Evolutionary conservation across 31 red algal species (phyloP).

Genomic region (Bonnemaisonia californica): DNA sequence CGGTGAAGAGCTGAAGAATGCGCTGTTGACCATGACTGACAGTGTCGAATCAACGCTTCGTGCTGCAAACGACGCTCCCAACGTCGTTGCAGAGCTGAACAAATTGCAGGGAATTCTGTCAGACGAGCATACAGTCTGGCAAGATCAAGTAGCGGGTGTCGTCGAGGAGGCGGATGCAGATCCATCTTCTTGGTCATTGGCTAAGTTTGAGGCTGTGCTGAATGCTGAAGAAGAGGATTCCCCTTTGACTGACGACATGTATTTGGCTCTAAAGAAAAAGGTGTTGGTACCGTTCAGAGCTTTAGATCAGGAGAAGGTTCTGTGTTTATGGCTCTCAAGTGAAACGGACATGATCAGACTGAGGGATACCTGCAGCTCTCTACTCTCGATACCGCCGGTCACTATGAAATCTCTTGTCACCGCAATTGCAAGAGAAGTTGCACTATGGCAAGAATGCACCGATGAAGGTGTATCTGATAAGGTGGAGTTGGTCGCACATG

Average conservation of each 20-base stretch:
- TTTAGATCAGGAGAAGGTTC: slow-evolving; percentile 13
- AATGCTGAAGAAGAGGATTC: neutral
- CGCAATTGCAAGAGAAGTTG: slow-evolving; percentile 11
- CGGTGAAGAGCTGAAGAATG: neutral
- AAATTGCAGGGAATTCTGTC: neutral
- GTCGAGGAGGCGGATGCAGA: neutral
- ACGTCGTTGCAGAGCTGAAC: neutral
- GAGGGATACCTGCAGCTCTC: neutral
- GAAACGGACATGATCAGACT: neutral
- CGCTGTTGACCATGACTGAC: too few species aligned
- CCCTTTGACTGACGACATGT: neutral
- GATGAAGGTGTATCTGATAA: neutral
- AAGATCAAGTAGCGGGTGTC: neutral
- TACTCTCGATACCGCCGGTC: slow-evolving; percentile 12
- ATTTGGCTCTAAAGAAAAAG: neutral
- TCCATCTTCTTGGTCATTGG: neutral
- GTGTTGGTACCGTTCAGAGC: slow-evolving; percentile 6
- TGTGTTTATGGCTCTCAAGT: neutral
- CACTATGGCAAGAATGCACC: slow-evolving; percentile 7
- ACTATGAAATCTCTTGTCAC: neutral
- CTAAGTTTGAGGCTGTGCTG: neutral
- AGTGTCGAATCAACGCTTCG: neutral
- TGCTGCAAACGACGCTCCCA: neutral
- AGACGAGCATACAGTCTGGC: neutral
- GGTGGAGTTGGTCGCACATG: neutral